phyloP scores from a whole-genome alignment of 768 basidiomycete species.

The Crucibulum laeve region DNA sequence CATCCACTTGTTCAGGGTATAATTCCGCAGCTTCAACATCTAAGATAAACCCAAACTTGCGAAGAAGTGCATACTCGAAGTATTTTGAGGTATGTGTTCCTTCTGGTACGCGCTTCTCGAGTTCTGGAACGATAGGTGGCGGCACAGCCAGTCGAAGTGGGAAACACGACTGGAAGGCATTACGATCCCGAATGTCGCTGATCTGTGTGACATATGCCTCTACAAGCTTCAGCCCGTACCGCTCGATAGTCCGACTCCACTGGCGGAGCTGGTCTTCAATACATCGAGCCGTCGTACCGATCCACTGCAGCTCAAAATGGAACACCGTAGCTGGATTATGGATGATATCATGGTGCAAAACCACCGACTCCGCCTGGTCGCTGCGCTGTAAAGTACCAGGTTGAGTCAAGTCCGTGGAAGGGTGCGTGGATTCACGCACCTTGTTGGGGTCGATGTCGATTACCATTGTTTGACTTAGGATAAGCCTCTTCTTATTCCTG shows the following conservation, averaged over 20 bases:
- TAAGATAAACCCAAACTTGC: conserved; percentile 75
- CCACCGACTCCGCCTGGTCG: conserved; percentile 82
- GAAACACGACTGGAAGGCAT: conserved; percentile 89
- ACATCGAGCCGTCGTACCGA: conserved; percentile 86
- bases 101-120: conserved; percentile 65
- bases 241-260: conserved; percentile 81
- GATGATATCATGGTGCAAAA: conserved; percentile 91
- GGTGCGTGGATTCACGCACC: conserved; percentile 25
- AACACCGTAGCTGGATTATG: conserved; percentile 94
- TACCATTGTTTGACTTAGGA: conserved; percentile 86
- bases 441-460: conserved; percentile 82
- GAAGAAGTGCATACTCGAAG: conserved; percentile 78
- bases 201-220: conserved; percentile 94
- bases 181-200: conserved; percentile 77
- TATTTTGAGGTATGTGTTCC: conserved; percentile 63
- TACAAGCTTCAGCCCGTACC: conserved; percentile 87
- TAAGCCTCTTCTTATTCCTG: conserved; percentile 54
- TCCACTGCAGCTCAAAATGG: conserved; percentile 97
- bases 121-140: conserved; percentile 67
- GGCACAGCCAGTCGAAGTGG: conserved; percentile 74
- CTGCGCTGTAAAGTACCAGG: conserved; percentile 50
- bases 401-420: neutral
- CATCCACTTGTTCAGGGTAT: conserved; percentile 80
- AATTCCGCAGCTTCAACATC: conserved; percentile 75
- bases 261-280: conserved; percentile 84